phyloP scores from a whole-genome alignment of 1,139 yeast genomes.

The Zygotorulaspora mrakii region DNA sequence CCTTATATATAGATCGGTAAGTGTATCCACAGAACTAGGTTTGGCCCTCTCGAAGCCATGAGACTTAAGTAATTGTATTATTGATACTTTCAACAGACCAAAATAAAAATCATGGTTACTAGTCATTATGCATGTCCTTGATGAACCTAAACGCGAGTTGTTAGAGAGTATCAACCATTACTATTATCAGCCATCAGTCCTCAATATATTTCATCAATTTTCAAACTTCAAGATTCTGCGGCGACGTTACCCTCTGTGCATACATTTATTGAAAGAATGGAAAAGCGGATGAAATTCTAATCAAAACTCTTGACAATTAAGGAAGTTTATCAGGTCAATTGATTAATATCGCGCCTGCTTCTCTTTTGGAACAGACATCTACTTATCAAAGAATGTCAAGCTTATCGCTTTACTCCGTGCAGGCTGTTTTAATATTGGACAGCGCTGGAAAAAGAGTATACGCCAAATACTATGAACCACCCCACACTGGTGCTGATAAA shows the following conservation, averaged over 20 bases:
- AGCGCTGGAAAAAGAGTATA: slow-evolving; percentile 74
- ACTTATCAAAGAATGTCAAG: slow-evolving; percentile 49
- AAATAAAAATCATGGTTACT: slow-evolving; percentile 48
- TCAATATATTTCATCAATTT: neutral
- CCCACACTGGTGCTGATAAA: slow-evolving; percentile 41
- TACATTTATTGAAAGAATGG: neutral
- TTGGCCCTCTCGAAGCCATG: slow-evolving; percentile 70
- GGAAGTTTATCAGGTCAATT: neutral
- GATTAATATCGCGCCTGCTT: neutral
- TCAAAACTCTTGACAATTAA: neutral
- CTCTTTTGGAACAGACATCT: neutral
- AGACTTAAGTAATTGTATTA: slow-evolving; percentile 63
- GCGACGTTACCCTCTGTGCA: neutral
- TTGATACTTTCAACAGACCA: slow-evolving; percentile 57
- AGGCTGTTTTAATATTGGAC: slow-evolving; percentile 76
- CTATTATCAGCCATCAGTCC: neutral
- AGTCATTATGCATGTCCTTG: slow-evolving; percentile 16
- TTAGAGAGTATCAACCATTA: too few species aligned
- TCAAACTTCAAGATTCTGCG: neutral
- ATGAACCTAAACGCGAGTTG: neutral
- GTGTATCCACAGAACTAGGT: slow-evolving; percentile 55
- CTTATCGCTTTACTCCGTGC: slow-evolving; percentile 71
- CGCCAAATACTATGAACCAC: slow-evolving; percentile 79
- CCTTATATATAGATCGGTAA: slow-evolving; percentile 60
- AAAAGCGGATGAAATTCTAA: neutral